Evolutionary conservation across 345 rosid genomes (phyloP).

Genomic region (Cardamine resedifolia): DNA sequence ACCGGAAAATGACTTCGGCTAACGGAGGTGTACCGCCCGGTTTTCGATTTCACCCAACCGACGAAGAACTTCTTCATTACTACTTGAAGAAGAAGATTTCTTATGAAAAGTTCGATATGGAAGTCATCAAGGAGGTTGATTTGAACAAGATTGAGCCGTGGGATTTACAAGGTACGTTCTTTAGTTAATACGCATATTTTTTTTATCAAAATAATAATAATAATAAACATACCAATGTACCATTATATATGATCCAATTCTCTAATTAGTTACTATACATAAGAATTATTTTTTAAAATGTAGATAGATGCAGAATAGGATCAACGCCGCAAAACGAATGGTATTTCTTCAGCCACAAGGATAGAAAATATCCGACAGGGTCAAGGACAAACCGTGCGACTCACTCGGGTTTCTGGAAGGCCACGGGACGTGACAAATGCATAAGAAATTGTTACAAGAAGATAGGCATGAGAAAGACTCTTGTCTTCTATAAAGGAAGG

Average conservation of each 20-base stretch:
- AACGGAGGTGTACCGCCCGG: conserved; percentile 96
- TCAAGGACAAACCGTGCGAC: conserved; percentile 97
- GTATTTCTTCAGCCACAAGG: conserved; percentile 98
- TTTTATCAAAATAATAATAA: too few species aligned
- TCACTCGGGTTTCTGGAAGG: conserved; percentile 94
- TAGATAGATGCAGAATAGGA: conserved; percentile 88
- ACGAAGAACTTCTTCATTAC: conserved; percentile 92
- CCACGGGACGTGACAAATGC: conserved; percentile 96
- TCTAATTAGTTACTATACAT: background rate
- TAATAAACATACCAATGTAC: too few species aligned
- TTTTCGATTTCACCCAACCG: conserved; percentile 93
- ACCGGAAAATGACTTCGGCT: conserved; percentile 43
- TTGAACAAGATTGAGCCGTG: conserved; percentile 96
- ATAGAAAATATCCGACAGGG: conserved; percentile 92
- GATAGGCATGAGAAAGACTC: conserved; percentile 98
- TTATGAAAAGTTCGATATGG: conserved; percentile 92
- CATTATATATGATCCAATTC: background rate
- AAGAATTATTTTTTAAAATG: background rate
- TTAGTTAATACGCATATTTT: background rate
- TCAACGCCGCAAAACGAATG: conserved; percentile 93
- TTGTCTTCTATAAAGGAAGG: conserved; percentile 91
- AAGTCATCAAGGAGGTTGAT: conserved; percentile 91
- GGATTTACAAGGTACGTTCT: conserved; percentile 84
- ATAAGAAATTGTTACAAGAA: conserved; percentile 72
- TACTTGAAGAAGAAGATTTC: conserved; percentile 89